Conservation (phyloP, 208 protist genomes). For the Acanthamoeba healyi region DNA sequence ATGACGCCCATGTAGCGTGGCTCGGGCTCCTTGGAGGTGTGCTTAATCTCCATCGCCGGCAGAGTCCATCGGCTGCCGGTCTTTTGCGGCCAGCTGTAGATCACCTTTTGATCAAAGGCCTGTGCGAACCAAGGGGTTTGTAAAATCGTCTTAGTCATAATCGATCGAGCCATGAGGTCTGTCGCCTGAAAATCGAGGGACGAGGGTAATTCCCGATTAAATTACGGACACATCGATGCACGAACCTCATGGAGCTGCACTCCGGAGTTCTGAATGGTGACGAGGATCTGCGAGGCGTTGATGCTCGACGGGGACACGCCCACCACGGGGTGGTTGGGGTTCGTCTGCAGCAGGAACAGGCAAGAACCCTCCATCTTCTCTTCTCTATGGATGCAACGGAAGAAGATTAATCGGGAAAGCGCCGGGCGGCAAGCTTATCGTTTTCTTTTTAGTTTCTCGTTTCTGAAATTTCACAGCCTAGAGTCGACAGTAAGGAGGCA, state of each 20-base stretch:
- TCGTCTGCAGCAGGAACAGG: slow-evolving; percentile 45
- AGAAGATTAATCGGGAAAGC: too few species aligned
- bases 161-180: too few species aligned
- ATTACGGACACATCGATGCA: not conserved
- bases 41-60: slow-evolving; percentile 34
- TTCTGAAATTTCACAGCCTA: too few species aligned
- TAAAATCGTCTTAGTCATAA: too few species aligned
- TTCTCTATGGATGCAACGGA: not conserved
- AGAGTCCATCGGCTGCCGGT: slow-evolving; percentile 45
- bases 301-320: not conserved
- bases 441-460: too few species aligned
- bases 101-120: slow-evolving; percentile 52
- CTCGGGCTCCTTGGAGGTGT: not conserved
- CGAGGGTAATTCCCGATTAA: too few species aligned
- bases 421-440: too few species aligned
- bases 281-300: slow-evolving; percentile 24
- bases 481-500: too few species aligned
- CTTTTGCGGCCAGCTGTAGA: slow-evolving; percentile 40
- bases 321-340: slow-evolving; percentile 27
- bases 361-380: slow-evolving; percentile 16
- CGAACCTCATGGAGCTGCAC: slow-evolving; percentile 16
- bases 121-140: too few species aligned
- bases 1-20: slow-evolving; percentile 25
- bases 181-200: too few species aligned
- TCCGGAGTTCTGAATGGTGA: slow-evolving; percentile 42